A percentile compares a stretch with the other conserved stretches of the same genome.
Evolutionary conservation across 768 basidiomycete species (phyloP).

Genomic region (Hericium alpestre): DNA sequence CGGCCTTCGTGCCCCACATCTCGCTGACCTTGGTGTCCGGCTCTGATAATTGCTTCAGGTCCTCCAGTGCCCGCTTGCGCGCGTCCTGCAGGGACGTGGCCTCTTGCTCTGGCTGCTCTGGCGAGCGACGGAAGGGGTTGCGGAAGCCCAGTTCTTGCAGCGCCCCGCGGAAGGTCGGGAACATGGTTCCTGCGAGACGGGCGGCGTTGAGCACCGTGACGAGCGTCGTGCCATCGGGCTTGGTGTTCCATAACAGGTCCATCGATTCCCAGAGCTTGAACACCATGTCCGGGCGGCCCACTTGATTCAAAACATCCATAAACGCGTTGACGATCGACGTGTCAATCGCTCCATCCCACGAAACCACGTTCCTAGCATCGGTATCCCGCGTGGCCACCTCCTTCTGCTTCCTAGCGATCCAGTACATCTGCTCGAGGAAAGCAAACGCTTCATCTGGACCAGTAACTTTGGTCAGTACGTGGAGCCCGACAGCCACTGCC

Average conservation of each 20-base stretch:
- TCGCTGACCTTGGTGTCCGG: constrained; percentile 17
- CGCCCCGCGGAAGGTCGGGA: constrained; percentile 41
- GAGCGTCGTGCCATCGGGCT: constrained; percentile 46
- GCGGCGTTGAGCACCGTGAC: constrained; percentile 52
- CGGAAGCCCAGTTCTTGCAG: constrained; percentile 34
- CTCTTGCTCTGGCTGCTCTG: constrained; percentile 3
- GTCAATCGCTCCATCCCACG: neutral
- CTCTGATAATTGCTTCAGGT: constrained; percentile 20
- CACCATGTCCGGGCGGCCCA: constrained; percentile 49
- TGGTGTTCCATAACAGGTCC: constrained; percentile 42
- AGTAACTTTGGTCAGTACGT: constrained; percentile 33
- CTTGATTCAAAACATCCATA: constrained; percentile 36
- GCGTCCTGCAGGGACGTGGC: constrained; percentile 1
- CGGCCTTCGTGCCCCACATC: constrained; percentile 22
- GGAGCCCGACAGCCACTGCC: constrained; percentile 40
- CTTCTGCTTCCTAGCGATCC: neutral
- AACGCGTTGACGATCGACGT: constrained; percentile 23
- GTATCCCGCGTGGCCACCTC: neutral
- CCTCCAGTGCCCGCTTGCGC: constrained; percentile 19
- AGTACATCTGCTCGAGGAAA: constrained; percentile 32
- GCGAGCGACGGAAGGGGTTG: constrained; percentile 22
- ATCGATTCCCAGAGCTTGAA: constrained; percentile 65
- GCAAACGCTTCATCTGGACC: constrained; percentile 38
- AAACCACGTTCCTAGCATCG: neutral
- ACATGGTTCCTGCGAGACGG: constrained; percentile 38